Evolutionary conservation across 768 basidiomycete genomes (phyloP).

Genomic region (Hygrophorus pudorinus): DNA sequence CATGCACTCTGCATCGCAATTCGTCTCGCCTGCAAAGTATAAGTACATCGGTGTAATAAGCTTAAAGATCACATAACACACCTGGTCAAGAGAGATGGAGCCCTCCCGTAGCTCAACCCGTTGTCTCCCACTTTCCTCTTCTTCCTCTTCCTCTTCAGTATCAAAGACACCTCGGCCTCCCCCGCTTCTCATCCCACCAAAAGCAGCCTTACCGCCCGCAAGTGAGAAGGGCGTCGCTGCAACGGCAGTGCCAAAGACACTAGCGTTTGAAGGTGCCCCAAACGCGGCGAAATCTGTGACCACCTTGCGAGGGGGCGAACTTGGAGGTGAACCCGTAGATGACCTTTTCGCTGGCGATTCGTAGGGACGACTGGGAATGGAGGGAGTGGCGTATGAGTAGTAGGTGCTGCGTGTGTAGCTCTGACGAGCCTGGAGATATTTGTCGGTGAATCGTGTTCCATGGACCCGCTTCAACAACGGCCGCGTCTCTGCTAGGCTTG

Average conservation of each 20-base stretch:
- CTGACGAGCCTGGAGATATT: conserved; percentile 75
- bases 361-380: conserved; percentile 28
- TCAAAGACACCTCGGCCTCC: conserved; percentile 28
- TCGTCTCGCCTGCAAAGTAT: conserved; percentile 50
- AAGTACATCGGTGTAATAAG: conserved; percentile 4
- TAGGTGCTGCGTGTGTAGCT: conserved; percentile 45
- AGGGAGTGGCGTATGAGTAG: conserved; percentile 40
- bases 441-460: conserved; percentile 95
- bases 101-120: conserved; percentile 71
- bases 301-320: conserved; percentile 80
- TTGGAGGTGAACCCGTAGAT: conserved; percentile 28
- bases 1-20: conserved; percentile 89
- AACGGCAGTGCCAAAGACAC: conserved; percentile 80
- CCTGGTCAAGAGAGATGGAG: conserved; percentile 90
- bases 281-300: conserved; percentile 85
- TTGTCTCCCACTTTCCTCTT: conserved; percentile 53
- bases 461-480: conserved; percentile 77
- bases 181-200: conserved; percentile 60
- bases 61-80: conserved; percentile 21
- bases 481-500: conserved; percentile 61
- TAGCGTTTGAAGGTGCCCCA: conserved; percentile 61
- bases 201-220: conserved; percentile 74
- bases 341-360: conserved; percentile 25
- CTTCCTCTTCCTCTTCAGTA: conserved; percentile 70
- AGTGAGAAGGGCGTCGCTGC: conserved; percentile 72